Evolutionary conservation across 306 rosid genomes (phyloP).

Genomic region (Quercus robur): DNA sequence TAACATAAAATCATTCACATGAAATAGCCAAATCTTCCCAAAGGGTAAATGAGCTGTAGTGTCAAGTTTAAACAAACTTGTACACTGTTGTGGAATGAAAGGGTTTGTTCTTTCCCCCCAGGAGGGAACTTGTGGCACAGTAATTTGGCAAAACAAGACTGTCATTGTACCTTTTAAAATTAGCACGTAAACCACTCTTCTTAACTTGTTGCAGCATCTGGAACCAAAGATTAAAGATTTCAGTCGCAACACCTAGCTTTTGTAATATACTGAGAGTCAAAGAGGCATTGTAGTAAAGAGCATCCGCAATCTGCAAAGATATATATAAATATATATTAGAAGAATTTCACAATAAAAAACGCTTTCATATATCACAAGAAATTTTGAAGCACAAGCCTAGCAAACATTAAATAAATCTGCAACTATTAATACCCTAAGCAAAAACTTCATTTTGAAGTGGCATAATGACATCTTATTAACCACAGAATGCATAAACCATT

Average conservation of each 20-base stretch:
- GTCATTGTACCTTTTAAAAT: conserved; percentile 64
- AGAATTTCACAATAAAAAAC: neutral
- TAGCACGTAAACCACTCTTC: conserved; percentile 67
- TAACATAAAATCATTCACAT: conserved; percentile 16
- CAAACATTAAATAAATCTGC: neutral
- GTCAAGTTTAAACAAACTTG: neutral
- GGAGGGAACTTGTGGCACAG: neutral
- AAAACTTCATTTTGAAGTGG: neutral
- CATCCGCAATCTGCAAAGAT: conserved; percentile 77
- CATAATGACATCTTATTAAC: neutral
- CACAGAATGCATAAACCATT: neutral
- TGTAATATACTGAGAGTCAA: conserved; percentile 74
- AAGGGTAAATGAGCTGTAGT: neutral
- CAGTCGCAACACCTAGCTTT: conserved; percentile 74
- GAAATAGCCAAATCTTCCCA: conserved; percentile 5
- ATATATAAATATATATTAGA: neutral
- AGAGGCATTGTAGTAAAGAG: conserved; percentile 81
- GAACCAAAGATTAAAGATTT: conserved; percentile 87
- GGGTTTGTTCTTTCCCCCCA: neutral
- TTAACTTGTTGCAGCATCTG: conserved; percentile 84
- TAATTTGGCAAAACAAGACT: conserved; percentile 2
- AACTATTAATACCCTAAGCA: neutral
- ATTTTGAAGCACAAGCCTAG: conserved; percentile 16
- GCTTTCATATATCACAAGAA: conserved; percentile 5
- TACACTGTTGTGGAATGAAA: neutral